phyloP scores from a whole-genome alignment of 2,329 filamentous ascomycete species.

The Botrytis sinoallii region DNA sequence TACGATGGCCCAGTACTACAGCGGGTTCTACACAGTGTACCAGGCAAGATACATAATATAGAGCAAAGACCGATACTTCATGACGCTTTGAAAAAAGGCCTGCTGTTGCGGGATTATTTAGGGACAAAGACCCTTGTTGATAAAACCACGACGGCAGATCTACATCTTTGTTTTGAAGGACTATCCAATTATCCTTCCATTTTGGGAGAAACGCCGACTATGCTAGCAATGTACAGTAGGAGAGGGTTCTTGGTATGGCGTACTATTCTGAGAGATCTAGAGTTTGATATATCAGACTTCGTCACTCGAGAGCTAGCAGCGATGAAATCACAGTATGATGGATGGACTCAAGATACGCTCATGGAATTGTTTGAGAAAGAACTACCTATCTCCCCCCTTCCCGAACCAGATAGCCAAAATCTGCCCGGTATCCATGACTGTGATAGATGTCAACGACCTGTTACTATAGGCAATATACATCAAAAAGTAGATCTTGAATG shows the following conservation, averaged over 20 bases:
- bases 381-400: background rate
- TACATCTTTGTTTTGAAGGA: background rate
- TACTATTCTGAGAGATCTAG: background rate
- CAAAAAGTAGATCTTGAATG: constrained; percentile 3
- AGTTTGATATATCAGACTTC: background rate
- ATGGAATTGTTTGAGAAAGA: background rate
- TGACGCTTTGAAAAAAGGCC: background rate
- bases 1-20: background rate
- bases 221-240: background rate
- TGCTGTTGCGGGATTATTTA: background rate
- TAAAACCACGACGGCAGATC: background rate
- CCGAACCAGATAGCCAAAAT: no score
- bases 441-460: background rate
- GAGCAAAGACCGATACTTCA: background rate
- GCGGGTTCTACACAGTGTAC: background rate
- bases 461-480: background rate
- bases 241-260: background rate
- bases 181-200: no score
- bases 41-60: background rate
- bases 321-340: background rate
- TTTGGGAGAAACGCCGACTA: background rate
- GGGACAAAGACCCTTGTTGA: background rate
- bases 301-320: background rate
- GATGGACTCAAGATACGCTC: background rate
- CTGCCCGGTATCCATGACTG: background rate